Base-by-base conservation (phyloP, 192 early-diverging fungal species). In the Gonapodya sp. region DNA sequence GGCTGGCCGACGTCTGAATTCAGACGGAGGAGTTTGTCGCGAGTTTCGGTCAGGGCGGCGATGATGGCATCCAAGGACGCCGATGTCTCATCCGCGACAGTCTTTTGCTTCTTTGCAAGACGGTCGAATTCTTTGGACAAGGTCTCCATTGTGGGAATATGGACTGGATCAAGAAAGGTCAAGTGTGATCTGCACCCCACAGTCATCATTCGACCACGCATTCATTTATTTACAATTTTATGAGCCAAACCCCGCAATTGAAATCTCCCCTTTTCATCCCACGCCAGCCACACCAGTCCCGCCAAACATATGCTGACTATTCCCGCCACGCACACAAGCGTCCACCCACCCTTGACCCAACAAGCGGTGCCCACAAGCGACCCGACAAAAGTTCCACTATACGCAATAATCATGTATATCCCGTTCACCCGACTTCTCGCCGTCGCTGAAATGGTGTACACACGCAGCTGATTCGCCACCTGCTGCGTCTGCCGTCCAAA, bases 21-120 rank as follows among this genome's bases (percentile, higher is more conserved):
- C 46, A 64, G 8, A 64, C 46, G 46, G 46, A 64, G 8, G 30
- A 77, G 75, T 8, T 34, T 18, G 18, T 34, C 75, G 8, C 34
- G 75, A 8, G 75, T 34, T 8, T 77, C 75, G 18, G 18, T 77
- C 30, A 77, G 2, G 30, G 34, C 30, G 8, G 75, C 18, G 34
- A 77, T 77, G 31, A 77, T 77, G 18, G 18, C 2, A 33, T 18
- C 18, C 75, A 77, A 33, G 8, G 75, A 8, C 75, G 18, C 75
- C 8, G 34, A 33, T 33, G 75, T 77, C 18, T 77, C 75, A 77
- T 77, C 75, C 31, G 75, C 75, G 75, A 34, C 34, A 8, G 75
- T 77, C 34, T 77, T 77, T 34, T 77, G 75, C 75, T 77, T 77
- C 75, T 77, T 77, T 31, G 75, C 75, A 16, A 77, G 75, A 14